Evolutionary conservation across 176 grass and related monocot species (phyloP).

Genomic region (Avena insularis): DNA sequence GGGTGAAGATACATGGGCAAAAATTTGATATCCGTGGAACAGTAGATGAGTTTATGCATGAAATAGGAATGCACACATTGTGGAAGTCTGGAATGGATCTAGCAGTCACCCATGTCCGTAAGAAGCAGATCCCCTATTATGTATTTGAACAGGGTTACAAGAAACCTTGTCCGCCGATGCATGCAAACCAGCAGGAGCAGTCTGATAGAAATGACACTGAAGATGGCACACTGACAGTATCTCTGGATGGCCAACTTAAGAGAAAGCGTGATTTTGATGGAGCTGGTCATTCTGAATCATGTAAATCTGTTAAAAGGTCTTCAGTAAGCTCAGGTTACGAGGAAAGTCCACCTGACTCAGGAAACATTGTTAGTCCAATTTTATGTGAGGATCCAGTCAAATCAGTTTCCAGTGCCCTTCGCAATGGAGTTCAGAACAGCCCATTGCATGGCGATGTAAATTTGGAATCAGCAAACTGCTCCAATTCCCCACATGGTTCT

Average conservation of each 20-base stretch:
- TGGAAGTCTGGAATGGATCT: slow-evolving; percentile 93
- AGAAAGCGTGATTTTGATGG: slow-evolving; percentile 54
- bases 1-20: slow-evolving; percentile 67
- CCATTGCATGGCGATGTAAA: slow-evolving; percentile 35
- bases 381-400: slow-evolving; percentile 23
- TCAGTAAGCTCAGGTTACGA: slow-evolving; percentile 49
- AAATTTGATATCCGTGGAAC: slow-evolving; percentile 95
- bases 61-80: slow-evolving; percentile 78
- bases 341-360: slow-evolving; percentile 43
- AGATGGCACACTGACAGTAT: slow-evolving; percentile 35
- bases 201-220: slow-evolving; percentile 54
- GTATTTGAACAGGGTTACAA: slow-evolving; percentile 89
- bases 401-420: not conserved
- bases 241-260: slow-evolving; percentile 39
- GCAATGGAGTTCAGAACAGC: slow-evolving; percentile 30
- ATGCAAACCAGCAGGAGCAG: slow-evolving; percentile 53
- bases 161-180: slow-evolving; percentile 51
- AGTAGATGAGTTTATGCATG: slow-evolving; percentile 85
- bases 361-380: slow-evolving; percentile 24
- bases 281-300: slow-evolving; percentile 29
- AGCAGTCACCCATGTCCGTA: slow-evolving; percentile 81
- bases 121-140: slow-evolving; percentile 74
- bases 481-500: slow-evolving; percentile 50
- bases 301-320: slow-evolving; percentile 50
- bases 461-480: slow-evolving; percentile 39